Base-by-base conservation (phyloP, 805 yeast genomes). In the Alloascoidea africana region DNA sequence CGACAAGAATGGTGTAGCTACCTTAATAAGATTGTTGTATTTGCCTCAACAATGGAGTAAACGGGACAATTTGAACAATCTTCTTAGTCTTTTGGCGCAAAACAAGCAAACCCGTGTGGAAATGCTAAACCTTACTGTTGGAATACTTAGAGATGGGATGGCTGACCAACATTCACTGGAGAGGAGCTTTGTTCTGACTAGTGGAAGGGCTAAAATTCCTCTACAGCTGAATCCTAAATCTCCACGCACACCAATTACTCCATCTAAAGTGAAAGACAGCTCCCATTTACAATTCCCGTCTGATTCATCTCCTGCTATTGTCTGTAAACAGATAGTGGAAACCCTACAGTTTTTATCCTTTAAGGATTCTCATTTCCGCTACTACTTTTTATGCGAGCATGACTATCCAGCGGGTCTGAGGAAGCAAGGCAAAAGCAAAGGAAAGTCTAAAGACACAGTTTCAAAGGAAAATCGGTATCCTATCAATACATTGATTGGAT, bases 41-140 rank as follows among this genome's bases (percentile, higher is more conserved):
- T 63, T 80, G 16, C 87, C 94, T 1, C 82, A 77, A 45, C 39
- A 66, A 75, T 1, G 68, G 70, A 46, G 63, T 59, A 44, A 74
- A 70, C 41, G 87, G 38, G 85, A 75, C 40, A 58, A 66, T 2
- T 63, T 82, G 36, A 76, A 77, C 53, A 75, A 74, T 37, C 60
- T 89, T 3, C 61, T 86, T 39, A 71, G 70, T 16, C 73, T 69
- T 42, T 50, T 86, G 36, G 81, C 93, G 48, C 68, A 70, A 43
- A 84, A 76, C 55, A 81, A 81, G 53, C 93, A 80, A 44, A 80
- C 82, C 4, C 60, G 96, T 38, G 59, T 71, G 5, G 96, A 87
- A 44, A 68, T 84, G 13, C 63, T 86, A 51, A 74, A 79, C 33
- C 58, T 79, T 40, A 50, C 86, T 33, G 54, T 86, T 32, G 71